Evolutionary conservation across 345 rosid species (phyloP), one percentile per base, ranked within the genome.

Genomic region (Corchorus capsularis): DNA sequence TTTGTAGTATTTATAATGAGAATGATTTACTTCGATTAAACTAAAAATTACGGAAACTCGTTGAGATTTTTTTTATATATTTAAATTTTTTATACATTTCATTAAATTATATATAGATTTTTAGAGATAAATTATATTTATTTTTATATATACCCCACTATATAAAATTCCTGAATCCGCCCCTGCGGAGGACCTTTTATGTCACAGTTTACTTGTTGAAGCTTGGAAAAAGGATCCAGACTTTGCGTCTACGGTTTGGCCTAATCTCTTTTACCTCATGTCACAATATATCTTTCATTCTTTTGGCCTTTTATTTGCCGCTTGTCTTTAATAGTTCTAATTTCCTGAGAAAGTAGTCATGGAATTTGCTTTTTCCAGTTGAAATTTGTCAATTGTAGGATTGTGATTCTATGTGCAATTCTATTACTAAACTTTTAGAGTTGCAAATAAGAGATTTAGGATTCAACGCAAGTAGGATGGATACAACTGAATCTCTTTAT

Each of bases 151-250:
- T 27, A 27, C 27, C 27, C 27, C 27, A 27, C 27, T 27, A 27
- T 27, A 27, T 27, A 27, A 27, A 27, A 27, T 27, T 27, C 27
- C 0, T 27, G 27, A 27, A 27, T 27, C 27, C 27, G 27, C 27
- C 27, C 27, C 0, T 27, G 27, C 27, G 50, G 22, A 76, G 69
- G 94, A 92, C 69, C 84, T 87, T 71, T 74, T 80, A 49, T 81
- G 84, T 76, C 89, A 89, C 73, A 66, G 85, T 68, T 75, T 92
- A 69, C 80, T 92, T 22, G 69, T 59, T 69, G 82, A 84, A 84
- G 90, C 89, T 68, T 79, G 79, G 72, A 72, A 80, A 80, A 83
- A 80, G 71, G 93, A 92, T 76, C 69, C 74, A 49, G 82, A 83
- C 69, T 82, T 92, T 39, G 74, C 72, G 64, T 84, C 86, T 70